Base-by-base conservation (phyloP, 495 filamentous ascomycete genomes). In the Elasticomyces elasticus region DNA sequence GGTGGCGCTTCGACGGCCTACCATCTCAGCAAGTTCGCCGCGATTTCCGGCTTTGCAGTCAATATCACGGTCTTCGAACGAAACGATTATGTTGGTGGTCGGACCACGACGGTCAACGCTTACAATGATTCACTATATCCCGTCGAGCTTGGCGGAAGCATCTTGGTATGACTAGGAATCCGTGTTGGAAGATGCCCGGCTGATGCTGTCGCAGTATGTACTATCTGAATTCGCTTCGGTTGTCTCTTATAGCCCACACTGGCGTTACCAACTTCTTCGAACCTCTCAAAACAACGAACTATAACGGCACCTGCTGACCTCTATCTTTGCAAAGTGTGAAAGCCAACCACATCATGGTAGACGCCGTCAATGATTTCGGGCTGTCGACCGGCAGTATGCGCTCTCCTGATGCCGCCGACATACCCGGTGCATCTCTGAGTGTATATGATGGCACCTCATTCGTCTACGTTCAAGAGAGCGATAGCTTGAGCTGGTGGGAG, bases 51-150 rank as follows among this genome's bases (percentile, higher is more conserved):
- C 11, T 49, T 63, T 7, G 69, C 69, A 5, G 62, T 87, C 42
- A 82, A 92, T 57, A 84, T 97, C 64, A 96, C 89, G 13, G 74
- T 99, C 44, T 97, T 86, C 64, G 94, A 97, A 64, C 85, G 85
- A 41, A 80, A 78, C 17, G 70, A 74, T 24, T 87, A 85, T 64
- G 75, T 96, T 26, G 94, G 92, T 1, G 92, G 92, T 24, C 85
- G 92, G 12, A 86, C 86, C 23, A 92, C 89, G 6, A 97, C 92
- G 19, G 84, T 96, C 30, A 76, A 94, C 65, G 85, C 81, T 0
- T 88, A 85, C 57, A 79, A 80, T 57, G 75, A 92, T 61, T 74
- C 83, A 4, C 62, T 72, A 0, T 68, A 80, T 42, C 87, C 86
- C 5, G 78, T 95, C 43, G 92, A 99, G 60, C 76, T 96, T 0